A percentile compares a stretch with the other conserved stretches of the same genome.
These are phyloP conservation scores for Mediolabrus comicus DNA, from an alignment of 108 stramenopile genomes.

Conservation along the genomic window DNA sequence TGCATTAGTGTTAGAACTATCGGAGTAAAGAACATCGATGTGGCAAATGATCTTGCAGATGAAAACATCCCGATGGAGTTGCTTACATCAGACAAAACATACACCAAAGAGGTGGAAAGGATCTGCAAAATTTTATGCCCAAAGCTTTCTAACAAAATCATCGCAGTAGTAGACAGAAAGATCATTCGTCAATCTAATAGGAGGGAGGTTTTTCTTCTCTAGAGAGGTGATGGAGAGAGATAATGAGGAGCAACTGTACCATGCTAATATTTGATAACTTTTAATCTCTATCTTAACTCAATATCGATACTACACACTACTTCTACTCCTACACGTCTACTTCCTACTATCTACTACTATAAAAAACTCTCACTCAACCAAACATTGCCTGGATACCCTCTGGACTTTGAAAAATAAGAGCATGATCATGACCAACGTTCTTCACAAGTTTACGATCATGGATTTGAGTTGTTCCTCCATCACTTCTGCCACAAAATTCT, in stretches of 20 bases:
- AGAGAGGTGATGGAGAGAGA: too few relatives aligned
- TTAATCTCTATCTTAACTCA: too few relatives aligned
- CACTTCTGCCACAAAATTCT: constrained; percentile 13
- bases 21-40: constrained; percentile 77
- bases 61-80: constrained; percentile 69
- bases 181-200: constrained; percentile 71
- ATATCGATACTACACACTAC: too few relatives aligned
- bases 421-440: constrained; percentile 74
- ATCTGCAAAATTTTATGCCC: constrained; percentile 71
- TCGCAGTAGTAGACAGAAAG: constrained; percentile 71
- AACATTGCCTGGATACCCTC: constrained; percentile 60
- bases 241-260: too few relatives aligned
- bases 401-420: constrained; percentile 67
- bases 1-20: constrained; percentile 71
- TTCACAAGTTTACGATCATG: constrained; percentile 58
- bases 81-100: constrained; percentile 43
- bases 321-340: too few relatives aligned
- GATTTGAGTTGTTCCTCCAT: constrained; percentile 14
- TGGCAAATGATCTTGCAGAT: constrained; percentile 47
- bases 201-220: constrained; percentile 66
- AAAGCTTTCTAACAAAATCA: constrained; percentile 64
- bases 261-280: too few relatives aligned
- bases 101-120: constrained; percentile 66
- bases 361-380: background rate
- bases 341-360: too few relatives aligned